Conservation (phyloP, 2,329 filamentous ascomycete genomes). For the Phaeophleospora eucalypticola region DNA sequence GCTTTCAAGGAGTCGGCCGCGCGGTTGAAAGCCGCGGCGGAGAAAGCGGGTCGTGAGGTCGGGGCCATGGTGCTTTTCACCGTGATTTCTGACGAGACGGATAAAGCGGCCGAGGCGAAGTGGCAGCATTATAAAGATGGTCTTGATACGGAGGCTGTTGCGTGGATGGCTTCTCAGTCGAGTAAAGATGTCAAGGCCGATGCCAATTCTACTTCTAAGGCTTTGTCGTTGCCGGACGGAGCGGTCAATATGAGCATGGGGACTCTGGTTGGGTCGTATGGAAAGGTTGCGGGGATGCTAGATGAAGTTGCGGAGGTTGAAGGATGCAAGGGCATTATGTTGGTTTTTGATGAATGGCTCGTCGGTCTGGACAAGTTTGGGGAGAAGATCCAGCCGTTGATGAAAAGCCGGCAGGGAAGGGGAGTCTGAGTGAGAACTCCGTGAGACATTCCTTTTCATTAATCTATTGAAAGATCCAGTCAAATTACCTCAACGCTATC, state of each 20-base stretch:
- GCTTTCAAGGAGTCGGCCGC: slow-evolving; percentile 6
- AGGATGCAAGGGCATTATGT: slow-evolving; percentile 15
- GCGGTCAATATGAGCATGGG: slow-evolving; percentile 18
- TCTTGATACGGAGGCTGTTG: slow-evolving; percentile 13
- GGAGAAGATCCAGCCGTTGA: slow-evolving; percentile 14
- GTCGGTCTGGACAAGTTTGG: slow-evolving; percentile 13
- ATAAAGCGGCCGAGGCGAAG: slow-evolving; percentile 10
- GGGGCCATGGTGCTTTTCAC: slow-evolving; percentile 16
- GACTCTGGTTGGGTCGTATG: slow-evolving; percentile 8
- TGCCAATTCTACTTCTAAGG: slow-evolving; percentile 7
- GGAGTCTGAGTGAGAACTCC: no score
- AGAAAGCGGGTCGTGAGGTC: slow-evolving; percentile 10
- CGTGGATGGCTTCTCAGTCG: slow-evolving; percentile 11
- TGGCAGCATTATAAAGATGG: slow-evolving; percentile 15
- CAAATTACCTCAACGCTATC: no score
- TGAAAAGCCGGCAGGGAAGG: slow-evolving; percentile 8
- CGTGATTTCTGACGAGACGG: slow-evolving; percentile 11
- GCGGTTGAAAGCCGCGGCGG: slow-evolving; percentile 7
- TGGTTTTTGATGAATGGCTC: slow-evolving; percentile 15
- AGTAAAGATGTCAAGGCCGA: slow-evolving; percentile 14
- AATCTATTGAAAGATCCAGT: no score
- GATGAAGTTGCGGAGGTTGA: slow-evolving; percentile 6
- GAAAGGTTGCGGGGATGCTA: slow-evolving; percentile 7
- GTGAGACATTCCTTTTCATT: no score
- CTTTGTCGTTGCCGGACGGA: slow-evolving; percentile 8